phyloP scores from a whole-genome alignment of 148 eudicot genomes.

The Suaeda aralocaspica region DNA sequence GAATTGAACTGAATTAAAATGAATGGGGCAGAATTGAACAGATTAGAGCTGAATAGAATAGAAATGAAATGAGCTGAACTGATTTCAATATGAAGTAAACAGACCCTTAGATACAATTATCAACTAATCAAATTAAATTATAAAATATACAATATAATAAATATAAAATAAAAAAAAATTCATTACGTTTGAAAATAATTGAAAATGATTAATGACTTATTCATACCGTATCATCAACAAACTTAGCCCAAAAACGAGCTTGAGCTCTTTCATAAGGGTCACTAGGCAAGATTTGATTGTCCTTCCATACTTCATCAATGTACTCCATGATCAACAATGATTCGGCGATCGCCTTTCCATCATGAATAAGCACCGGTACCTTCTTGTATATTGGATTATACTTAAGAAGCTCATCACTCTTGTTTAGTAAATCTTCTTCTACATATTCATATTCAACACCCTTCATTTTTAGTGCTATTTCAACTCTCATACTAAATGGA shows the following conservation, averaged over 20 bases:
- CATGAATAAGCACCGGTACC: constrained; percentile 21
- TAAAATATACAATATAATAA: no score
- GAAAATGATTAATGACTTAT: no score
- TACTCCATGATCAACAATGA: constrained; percentile 26
- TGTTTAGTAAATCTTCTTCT: constrained; percentile 18
- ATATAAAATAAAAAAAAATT: no score
- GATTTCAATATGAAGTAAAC: no score
- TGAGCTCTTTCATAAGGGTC: constrained; percentile 25
- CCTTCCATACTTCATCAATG: constrained; percentile 25
- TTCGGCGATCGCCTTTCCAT: constrained; percentile 23
- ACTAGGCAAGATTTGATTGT: constrained; percentile 23
- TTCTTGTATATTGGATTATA: constrained; percentile 26
- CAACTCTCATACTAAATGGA: constrained; percentile 20
- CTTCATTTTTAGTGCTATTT: constrained; percentile 21
- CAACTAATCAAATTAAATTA: no score
- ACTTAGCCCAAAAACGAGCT: constrained; percentile 26
- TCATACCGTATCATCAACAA: constrained; percentile 23
- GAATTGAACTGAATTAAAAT: no score
- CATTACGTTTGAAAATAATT: no score
- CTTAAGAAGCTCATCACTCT: constrained; percentile 21
- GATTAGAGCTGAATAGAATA: no score
- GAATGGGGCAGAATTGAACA: no score
- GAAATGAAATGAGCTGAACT: no score
- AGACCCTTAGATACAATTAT: no score
- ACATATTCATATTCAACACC: constrained; percentile 25